These are phyloP conservation scores for Candida incommunis DNA, from an alignment of 805 yeast genomes.

Conservation along the genomic window DNA sequence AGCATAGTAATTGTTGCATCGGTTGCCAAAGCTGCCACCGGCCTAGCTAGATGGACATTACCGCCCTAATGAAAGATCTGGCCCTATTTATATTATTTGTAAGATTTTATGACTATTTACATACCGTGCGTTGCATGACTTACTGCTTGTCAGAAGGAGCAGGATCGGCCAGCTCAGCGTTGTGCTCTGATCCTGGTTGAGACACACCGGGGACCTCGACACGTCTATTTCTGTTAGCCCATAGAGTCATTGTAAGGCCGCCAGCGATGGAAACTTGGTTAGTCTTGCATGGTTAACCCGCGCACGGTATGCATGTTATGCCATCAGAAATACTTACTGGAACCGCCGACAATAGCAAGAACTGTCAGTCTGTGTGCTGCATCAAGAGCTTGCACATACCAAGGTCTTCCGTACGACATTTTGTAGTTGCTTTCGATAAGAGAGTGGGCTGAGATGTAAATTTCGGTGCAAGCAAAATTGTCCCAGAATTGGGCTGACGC, in stretches of 20 bases:
- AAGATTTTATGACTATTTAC: background rate
- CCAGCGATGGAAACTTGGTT: constrained; percentile 30
- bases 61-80: no score
- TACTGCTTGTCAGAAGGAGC: background rate
- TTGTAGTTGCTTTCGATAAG: no score
- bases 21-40: no score
- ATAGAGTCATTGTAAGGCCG: constrained; percentile 38
- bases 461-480: no score
- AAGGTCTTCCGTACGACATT: constrained; percentile 31
- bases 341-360: constrained; percentile 44
- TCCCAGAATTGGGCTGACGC: no score
- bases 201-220: background rate
- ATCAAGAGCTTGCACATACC: constrained; percentile 66
- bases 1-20: no score
- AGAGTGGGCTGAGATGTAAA: no score
- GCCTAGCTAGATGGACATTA: no score
- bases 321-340: constrained; percentile 20
- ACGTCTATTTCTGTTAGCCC: constrained; percentile 32
- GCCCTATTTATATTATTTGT: no score
- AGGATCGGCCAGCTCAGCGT: background rate
- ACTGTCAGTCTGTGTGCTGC: constrained; percentile 62
- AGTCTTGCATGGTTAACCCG: constrained; percentile 5
- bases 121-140: background rate
- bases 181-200: constrained; percentile 9
- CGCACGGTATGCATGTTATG: constrained; percentile 3